Conservation (phyloP, 192 early-diverging fungal species). For the Polychytrium aggregatum region DNA sequence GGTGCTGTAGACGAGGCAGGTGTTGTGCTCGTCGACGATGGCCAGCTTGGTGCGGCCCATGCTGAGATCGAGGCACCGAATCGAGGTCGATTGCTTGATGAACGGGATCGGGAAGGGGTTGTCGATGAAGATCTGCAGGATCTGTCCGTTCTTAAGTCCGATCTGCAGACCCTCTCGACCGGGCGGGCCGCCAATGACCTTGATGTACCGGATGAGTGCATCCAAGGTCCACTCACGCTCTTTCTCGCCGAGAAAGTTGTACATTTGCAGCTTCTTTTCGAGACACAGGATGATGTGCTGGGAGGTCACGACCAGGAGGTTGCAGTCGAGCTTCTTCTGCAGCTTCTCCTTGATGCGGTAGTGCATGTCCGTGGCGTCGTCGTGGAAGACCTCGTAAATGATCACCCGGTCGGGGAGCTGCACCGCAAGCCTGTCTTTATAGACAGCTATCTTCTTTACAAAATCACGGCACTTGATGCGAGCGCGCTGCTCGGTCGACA, state of each 20-base stretch:
- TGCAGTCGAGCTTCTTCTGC: conserved; percentile 41
- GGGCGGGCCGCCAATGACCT: conserved; percentile 40
- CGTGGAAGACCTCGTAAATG: conserved; percentile 45
- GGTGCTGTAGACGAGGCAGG: conserved; percentile 36
- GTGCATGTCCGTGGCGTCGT: conserved; percentile 46
- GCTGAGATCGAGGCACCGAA: conserved; percentile 42
- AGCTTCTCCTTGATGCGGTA: conserved; percentile 52
- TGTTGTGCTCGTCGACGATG: conserved; percentile 45
- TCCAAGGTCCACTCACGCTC: conserved; percentile 47
- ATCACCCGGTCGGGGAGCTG: conserved; percentile 44
- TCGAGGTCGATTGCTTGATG: conserved; percentile 24
- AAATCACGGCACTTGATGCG: conserved; percentile 50
- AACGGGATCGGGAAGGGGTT: conserved; percentile 44
- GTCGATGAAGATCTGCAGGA: conserved; percentile 44
- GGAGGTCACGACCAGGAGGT: conserved; percentile 42
- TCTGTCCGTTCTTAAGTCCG: conserved; percentile 41
- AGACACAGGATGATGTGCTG: conserved; percentile 42
- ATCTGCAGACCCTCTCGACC: conserved; percentile 42
- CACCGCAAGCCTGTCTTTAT: conserved; percentile 43
- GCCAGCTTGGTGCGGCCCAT: conserved; percentile 33
- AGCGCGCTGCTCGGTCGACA: conserved; percentile 32
- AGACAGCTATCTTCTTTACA: conserved; percentile 47
- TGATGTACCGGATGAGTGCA: conserved; percentile 39
- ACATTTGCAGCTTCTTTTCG: conserved; percentile 38
- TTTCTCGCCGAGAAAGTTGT: conserved; percentile 38